phyloP scores from a whole-genome alignment of 495 filamentous ascomycete species.

The Talaromyces proteolyticus region DNA sequence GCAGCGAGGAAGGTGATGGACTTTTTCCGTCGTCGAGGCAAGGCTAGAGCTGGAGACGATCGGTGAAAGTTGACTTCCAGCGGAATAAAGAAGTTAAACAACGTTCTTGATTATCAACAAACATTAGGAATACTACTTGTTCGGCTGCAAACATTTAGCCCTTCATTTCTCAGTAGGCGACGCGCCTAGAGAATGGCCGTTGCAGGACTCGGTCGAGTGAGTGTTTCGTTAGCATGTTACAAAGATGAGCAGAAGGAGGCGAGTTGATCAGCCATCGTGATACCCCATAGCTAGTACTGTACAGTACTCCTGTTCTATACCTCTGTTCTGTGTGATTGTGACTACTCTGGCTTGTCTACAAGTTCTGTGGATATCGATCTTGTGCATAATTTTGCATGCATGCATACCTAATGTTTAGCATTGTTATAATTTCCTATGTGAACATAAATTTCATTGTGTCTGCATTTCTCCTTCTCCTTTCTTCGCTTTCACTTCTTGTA shows the following conservation, averaged over 20 bases:
- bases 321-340: slow-evolving; percentile 26
- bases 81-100: too few relatives aligned
- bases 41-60: slow-evolving; percentile 60
- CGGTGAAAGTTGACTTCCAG: slow-evolving; percentile 26
- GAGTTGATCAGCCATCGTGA: slow-evolving; percentile 31
- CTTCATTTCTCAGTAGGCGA: neutral
- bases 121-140: too few relatives aligned
- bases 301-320: slow-evolving; percentile 34
- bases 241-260: slow-evolving; percentile 8
- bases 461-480: neutral
- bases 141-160: too few relatives aligned
- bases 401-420: slow-evolving; percentile 19
- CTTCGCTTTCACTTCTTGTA: neutral
- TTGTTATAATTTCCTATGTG: slow-evolving; percentile 13
- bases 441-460: slow-evolving; percentile 9
- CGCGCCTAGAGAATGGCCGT: slow-evolving; percentile 26
- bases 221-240: slow-evolving; percentile 1
- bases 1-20: slow-evolving; percentile 94
- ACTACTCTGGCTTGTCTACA: neutral
- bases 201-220: slow-evolving; percentile 16
- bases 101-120: too few relatives aligned
- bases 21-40: slow-evolving; percentile 86
- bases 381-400: slow-evolving; percentile 24
- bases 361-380: slow-evolving; percentile 30
- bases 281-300: slow-evolving; percentile 24